Conservation (phyloP, 179 eudicot species). For the Corrigiola litoralis region DNA sequence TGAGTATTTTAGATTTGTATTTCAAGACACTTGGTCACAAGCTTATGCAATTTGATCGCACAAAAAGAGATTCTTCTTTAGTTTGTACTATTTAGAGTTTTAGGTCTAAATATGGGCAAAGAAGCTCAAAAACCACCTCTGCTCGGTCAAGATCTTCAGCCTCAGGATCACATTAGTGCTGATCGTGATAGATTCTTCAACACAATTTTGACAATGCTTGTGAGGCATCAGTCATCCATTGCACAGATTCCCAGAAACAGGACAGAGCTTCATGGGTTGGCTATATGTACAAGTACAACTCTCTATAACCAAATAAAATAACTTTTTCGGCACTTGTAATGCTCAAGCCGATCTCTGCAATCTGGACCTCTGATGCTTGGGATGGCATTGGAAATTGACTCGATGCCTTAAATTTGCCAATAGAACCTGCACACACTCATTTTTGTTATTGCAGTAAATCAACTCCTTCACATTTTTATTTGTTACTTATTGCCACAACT, state of each 20-base stretch:
- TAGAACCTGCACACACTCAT: conserved; percentile 86
- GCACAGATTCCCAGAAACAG: conserved; percentile 51
- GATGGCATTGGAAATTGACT: conserved; percentile 50
- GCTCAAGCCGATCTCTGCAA: conserved; percentile 58
- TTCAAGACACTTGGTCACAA: neutral
- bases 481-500: conserved; percentile 7
- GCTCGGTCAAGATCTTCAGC: conserved; percentile 26
- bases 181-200: conserved; percentile 25
- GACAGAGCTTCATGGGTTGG: conserved; percentile 44
- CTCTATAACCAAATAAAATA: conserved; percentile 35
- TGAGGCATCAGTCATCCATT: conserved; percentile 35
- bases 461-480: conserved; percentile 22
- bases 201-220: conserved; percentile 15
- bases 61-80: neutral
- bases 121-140: conserved; percentile 45
- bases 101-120: conserved; percentile 20
- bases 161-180: conserved; percentile 25
- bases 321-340: conserved; percentile 50
- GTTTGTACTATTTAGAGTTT: conserved; percentile 3
- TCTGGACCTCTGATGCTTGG: conserved; percentile 60
- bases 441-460: conserved; percentile 44
- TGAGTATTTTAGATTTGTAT: neutral
- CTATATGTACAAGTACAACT: conserved; percentile 36
- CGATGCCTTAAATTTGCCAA: conserved; percentile 52
- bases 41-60: neutral